Percentiles rank a stretch among this genome's conserved stretches.
These are phyloP conservation scores for Hyphopichia buzzinii DNA, from an alignment of 1,139 yeast species.

Conservation along the genomic window DNA sequence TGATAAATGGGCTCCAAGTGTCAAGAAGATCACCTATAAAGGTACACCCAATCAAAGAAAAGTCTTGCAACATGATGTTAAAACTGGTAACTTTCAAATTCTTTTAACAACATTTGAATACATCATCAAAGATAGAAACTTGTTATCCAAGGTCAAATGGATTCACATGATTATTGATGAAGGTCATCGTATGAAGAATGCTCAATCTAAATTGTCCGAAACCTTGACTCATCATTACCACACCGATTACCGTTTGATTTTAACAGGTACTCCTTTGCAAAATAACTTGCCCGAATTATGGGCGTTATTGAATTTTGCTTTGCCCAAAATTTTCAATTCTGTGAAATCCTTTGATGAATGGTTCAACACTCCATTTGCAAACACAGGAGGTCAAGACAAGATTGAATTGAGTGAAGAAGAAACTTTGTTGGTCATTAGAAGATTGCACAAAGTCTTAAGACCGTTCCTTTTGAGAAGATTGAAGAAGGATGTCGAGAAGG, in stretches of 20 bases:
- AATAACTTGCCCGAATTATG: slow-evolving; percentile 82
- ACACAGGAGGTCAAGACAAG: slow-evolving; percentile 78
- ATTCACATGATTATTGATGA: slow-evolving; percentile 87
- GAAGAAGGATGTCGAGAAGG: slow-evolving; percentile 96
- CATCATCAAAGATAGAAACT: slow-evolving; percentile 69
- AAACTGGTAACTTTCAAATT: slow-evolving; percentile 69
- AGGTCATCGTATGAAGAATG: slow-evolving; percentile 85
- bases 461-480: slow-evolving; percentile 92
- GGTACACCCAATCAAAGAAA: slow-evolving; percentile 75
- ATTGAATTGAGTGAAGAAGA: slow-evolving; percentile 88
- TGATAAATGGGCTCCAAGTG: slow-evolving; percentile 82
- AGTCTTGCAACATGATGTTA: slow-evolving; percentile 57
- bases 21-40: slow-evolving; percentile 68
- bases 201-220: slow-evolving; percentile 68
- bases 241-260: slow-evolving; percentile 71
- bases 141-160: slow-evolving; percentile 69
- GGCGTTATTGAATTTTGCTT: slow-evolving; percentile 76
- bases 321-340: slow-evolving; percentile 79
- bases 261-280: slow-evolving; percentile 87
- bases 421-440: slow-evolving; percentile 85
- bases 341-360: slow-evolving; percentile 86
- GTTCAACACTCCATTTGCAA: slow-evolving; percentile 84
- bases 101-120: slow-evolving; percentile 79
- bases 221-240: slow-evolving; percentile 73
- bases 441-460: slow-evolving; percentile 92